Conservation (phyloP, 805 yeast species). For the Zygosaccharomyces siamensis region DNA sequence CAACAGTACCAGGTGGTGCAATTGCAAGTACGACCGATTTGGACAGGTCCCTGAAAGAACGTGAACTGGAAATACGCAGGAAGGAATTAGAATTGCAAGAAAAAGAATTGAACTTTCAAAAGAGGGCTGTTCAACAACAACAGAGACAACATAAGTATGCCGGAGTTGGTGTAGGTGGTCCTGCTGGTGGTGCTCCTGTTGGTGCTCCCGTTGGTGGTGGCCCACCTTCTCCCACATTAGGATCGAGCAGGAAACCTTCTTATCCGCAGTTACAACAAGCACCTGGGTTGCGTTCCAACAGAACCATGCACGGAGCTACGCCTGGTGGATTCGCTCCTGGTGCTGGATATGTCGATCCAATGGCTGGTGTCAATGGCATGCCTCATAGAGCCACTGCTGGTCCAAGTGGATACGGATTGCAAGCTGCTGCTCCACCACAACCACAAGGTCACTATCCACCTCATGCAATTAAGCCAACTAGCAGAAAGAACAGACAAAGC, state of each 20-base stretch:
- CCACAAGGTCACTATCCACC: conserved; percentile 14
- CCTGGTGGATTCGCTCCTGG: conserved; percentile 2
- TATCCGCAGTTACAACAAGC: conserved; percentile 21
- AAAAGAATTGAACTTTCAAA: conserved; percentile 32
- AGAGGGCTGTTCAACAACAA: conserved; percentile 26
- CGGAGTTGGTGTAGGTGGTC: conserved; percentile 6
- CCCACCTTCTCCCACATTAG: conserved; percentile 11
- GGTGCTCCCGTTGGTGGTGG: not conserved
- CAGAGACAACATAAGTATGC: conserved; percentile 10
- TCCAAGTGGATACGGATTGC: conserved; percentile 1
- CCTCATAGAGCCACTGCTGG: conserved; percentile 3
- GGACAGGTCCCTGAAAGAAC: conserved; percentile 24
- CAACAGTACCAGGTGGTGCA: not conserved
- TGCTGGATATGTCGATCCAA: conserved; percentile 3
- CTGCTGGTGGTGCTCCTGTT: not conserved
- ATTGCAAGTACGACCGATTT: not conserved
- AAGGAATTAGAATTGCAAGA: conserved; percentile 36
- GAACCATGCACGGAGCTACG: conserved; percentile 27
- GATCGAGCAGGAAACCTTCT: conserved; percentile 17
- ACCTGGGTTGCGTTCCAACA: conserved; percentile 21
- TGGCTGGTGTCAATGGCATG: conserved; percentile 2
- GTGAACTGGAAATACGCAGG: conserved; percentile 32
- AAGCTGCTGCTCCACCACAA: conserved; percentile 8
- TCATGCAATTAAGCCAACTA: conserved; percentile 32
- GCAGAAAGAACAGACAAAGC: conserved; percentile 36